These are phyloP conservation scores for Clavispora santaluciae DNA, from an alignment of 805 yeast genomes.

Conservation along the genomic window DNA sequence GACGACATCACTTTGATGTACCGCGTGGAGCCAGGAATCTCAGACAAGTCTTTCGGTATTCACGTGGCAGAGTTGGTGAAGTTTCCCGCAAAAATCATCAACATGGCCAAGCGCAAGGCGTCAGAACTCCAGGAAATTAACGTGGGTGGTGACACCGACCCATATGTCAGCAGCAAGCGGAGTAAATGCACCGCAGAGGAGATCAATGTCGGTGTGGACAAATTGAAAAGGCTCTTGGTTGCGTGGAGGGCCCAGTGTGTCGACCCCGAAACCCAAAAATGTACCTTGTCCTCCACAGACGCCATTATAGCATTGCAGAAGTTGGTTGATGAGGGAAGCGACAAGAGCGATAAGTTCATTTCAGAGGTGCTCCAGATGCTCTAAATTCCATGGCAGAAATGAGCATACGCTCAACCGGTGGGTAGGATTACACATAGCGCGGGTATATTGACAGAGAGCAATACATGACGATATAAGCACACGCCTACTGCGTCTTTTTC, in stretches of 20 bases:
- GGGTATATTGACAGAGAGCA: background rate
- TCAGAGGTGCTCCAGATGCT: constrained; percentile 40
- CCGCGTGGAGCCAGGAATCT: constrained; percentile 93
- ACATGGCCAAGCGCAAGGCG: constrained; percentile 95
- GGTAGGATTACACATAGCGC: too few species aligned
- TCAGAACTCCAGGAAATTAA: constrained; percentile 67
- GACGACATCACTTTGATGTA: constrained; percentile 82
- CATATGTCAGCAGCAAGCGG: constrained; percentile 42
- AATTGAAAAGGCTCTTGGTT: constrained; percentile 43
- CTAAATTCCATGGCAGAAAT: too few species aligned
- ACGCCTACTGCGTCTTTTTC: constrained; percentile 2
- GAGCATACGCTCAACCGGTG: too few species aligned
- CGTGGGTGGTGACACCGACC: constrained; percentile 30
- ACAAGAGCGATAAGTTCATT: constrained; percentile 36
- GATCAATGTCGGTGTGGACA: constrained; percentile 48
- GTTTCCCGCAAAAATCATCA: constrained; percentile 83
- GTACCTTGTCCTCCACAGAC: constrained; percentile 30
- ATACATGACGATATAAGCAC: constrained; percentile 1
- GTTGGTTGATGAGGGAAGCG: constrained; percentile 22
- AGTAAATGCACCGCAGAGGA: constrained; percentile 50
- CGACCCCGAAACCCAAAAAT: constrained; percentile 16
- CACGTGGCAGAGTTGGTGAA: constrained; percentile 96
- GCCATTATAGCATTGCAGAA: constrained; percentile 36
- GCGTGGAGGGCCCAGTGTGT: constrained; percentile 50
- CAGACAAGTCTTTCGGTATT: constrained; percentile 95